Conservation (phyloP, 768 basidiomycete genomes). For the Phaeotremella fagi region DNA sequence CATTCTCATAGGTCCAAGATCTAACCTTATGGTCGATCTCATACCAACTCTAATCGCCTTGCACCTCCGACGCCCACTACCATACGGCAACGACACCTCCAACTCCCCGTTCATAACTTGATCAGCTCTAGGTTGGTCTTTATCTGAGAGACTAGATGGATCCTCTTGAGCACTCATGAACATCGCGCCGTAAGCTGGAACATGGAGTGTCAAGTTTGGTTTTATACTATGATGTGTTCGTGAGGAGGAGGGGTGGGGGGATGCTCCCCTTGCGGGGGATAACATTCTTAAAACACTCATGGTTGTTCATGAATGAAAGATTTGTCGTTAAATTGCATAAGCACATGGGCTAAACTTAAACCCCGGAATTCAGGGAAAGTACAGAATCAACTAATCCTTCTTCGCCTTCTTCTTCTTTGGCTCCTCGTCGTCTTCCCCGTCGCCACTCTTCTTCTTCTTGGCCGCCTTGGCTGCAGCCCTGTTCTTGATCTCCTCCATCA, state of each 20-base stretch:
- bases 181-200: slow-evolving; percentile 12
- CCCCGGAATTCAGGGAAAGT: too few species aligned
- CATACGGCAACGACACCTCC: slow-evolving; percentile 14
- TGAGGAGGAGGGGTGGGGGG: not conserved
- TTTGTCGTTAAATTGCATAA: too few species aligned
- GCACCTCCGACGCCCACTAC: slow-evolving; percentile 4
- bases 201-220: slow-evolving; percentile 2
- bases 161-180: slow-evolving; percentile 19
- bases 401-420: slow-evolving; percentile 44
- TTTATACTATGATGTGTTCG: not conserved
- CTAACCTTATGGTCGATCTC: slow-evolving; percentile 6
- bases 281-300: not conserved
- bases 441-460: slow-evolving; percentile 9
- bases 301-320: too few species aligned
- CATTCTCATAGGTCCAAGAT: slow-evolving; percentile 16
- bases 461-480: slow-evolving; percentile 44
- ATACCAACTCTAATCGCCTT: slow-evolving; percentile 21
- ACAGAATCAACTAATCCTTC: too few species aligned
- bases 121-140: slow-evolving; percentile 16
- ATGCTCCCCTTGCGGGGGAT: not conserved
- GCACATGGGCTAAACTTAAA: too few species aligned
- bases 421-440: slow-evolving; percentile 30
- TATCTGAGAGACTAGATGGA: not conserved
- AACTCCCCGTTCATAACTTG: slow-evolving; percentile 20
- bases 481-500: slow-evolving; percentile 41